These are phyloP conservation scores for Metschnikowia shivogae DNA, from an alignment of 805 yeast genomes.

Conservation along the genomic window DNA sequence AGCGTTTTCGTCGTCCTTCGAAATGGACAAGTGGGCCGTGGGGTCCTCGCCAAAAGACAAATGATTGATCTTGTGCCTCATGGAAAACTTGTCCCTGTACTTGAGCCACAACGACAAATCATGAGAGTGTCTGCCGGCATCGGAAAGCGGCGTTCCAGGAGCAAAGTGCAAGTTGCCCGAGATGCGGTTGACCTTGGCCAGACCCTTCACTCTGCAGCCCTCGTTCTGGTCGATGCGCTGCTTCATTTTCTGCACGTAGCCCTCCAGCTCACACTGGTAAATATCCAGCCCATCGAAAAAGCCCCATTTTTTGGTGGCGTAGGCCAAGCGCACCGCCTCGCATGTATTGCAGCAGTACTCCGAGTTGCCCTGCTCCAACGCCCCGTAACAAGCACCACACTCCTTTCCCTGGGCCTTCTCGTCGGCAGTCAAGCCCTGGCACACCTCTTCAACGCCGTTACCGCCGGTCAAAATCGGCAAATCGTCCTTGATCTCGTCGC, in stretches of 20 bases:
- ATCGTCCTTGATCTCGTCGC: slow-evolving; percentile 29
- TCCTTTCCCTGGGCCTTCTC: slow-evolving; percentile 30
- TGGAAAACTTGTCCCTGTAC: slow-evolving; percentile 55
- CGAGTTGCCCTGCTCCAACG: slow-evolving; percentile 42
- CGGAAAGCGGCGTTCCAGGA: slow-evolving; percentile 77
- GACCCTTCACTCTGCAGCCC: slow-evolving; percentile 86
- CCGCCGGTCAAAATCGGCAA: slow-evolving; percentile 19
- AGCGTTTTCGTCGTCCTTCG: slow-evolving; percentile 20
- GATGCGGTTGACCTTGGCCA: slow-evolving; percentile 74
- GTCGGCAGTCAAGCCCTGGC: slow-evolving; percentile 30
- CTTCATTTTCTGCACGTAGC: slow-evolving; percentile 64
- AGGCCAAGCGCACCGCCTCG: slow-evolving; percentile 74
- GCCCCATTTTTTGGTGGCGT: slow-evolving; percentile 76
- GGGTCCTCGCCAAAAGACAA: slow-evolving; percentile 75
- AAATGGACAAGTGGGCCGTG: slow-evolving; percentile 26
- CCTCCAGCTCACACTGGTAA: slow-evolving; percentile 87
- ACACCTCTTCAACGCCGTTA: slow-evolving; percentile 26
- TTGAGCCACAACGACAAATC: slow-evolving; percentile 71
- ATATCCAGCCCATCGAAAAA: slow-evolving; percentile 84
- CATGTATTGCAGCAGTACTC: slow-evolving; percentile 80
- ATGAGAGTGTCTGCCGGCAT: slow-evolving; percentile 67
- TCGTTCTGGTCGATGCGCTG: slow-evolving; percentile 54
- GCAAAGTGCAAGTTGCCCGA: slow-evolving; percentile 94
- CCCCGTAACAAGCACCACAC: slow-evolving; percentile 93
- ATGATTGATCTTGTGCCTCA: slow-evolving; percentile 75